These are phyloP conservation scores for Trichocladium antarcticum DNA, from an alignment of 495 filamentous ascomycete genomes.

Conservation along the genomic window DNA sequence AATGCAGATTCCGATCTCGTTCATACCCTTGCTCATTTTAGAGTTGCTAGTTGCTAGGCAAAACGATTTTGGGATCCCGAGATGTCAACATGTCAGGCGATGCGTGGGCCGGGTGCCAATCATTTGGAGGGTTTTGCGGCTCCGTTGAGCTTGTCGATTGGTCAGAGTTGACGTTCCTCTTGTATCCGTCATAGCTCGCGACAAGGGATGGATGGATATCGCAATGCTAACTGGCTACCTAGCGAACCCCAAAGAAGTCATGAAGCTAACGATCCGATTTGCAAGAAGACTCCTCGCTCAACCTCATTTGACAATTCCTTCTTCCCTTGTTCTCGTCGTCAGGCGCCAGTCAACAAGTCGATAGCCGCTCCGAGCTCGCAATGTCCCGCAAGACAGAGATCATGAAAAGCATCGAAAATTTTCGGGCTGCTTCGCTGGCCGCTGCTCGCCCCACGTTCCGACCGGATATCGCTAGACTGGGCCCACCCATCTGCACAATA, in stretches of 20 bases:
- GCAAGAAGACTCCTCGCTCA: background rate
- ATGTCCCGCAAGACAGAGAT: background rate
- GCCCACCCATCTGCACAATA: constrained; percentile 6
- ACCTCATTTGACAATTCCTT: background rate
- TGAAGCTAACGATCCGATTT: constrained; percentile 9
- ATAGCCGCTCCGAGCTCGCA: background rate
- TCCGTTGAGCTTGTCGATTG: no score
- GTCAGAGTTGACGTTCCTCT: constrained; percentile 14
- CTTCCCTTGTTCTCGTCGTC: background rate
- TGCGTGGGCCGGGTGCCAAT: no score
- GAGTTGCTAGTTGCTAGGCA: no score
- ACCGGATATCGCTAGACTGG: constrained; percentile 12
- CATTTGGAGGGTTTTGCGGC: no score
- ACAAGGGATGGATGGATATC: constrained; percentile 10
- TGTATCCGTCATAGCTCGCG: constrained; percentile 17
- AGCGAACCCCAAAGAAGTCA: constrained; percentile 4
- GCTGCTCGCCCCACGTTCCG: constrained; percentile 12
- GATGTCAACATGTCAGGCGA: no score
- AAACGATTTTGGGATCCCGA: no score
- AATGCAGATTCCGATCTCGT: no score
- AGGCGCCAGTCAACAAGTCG: no score
- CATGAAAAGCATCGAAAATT: background rate
- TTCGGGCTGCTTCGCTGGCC: constrained; percentile 8
- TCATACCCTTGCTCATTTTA: no score
- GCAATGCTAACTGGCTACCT: constrained; percentile 2